Base-by-base conservation (phyloP, 495 filamentous ascomycete species). In the Penicillium bovifimosum region DNA sequence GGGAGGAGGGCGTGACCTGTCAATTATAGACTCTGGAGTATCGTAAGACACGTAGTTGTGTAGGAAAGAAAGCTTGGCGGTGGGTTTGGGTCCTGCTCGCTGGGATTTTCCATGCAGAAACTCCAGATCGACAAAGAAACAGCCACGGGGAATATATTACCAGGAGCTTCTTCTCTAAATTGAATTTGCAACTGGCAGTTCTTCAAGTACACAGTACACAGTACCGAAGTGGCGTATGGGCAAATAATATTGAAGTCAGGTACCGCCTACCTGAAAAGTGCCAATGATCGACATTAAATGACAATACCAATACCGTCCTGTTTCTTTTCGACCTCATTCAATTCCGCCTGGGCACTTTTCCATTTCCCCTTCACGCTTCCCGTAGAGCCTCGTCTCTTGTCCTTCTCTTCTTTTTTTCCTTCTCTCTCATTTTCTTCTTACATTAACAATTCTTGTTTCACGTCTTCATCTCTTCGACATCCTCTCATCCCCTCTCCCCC, bases 281-380 rank as follows among this genome's bases (percentile, higher is more conserved):
- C 42, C 45, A 6, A 60, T 58, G 62, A 62, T 65, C 60, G 59
- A 63, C 62, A 35, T 14, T 14, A 17, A 51, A 39, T 56, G 59
- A 60, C 56, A 33, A 36, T 62, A 62, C 53, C 33, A 48, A 39
- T 53, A 56, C 55, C 17, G 26, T 51, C 56, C 58, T 42, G 46
- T 51, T 53, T 54, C 54, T 63, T 47, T 53, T 46, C 46, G 54
- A 55, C 53, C 35, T 62, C 54, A 61, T 43, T 47, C 47, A 46
- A 40, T 42, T 42, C 54, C 49, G 44, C 55, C 53, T 49, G 35
- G 55, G 55, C 56, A 56, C 59, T 64, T 61, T 53, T 51, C 51
- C 54, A 47, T 50, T 59, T 57, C 53, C 47, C 53, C 57, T 60
- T 53, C 57, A 56, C 56, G 56, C 46, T 39, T 48, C 46, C 46